Evolutionary conservation across 345 rosid genomes (phyloP), one percentile per base, ranked within the genome.

Genomic region (Camelina hispida): DNA sequence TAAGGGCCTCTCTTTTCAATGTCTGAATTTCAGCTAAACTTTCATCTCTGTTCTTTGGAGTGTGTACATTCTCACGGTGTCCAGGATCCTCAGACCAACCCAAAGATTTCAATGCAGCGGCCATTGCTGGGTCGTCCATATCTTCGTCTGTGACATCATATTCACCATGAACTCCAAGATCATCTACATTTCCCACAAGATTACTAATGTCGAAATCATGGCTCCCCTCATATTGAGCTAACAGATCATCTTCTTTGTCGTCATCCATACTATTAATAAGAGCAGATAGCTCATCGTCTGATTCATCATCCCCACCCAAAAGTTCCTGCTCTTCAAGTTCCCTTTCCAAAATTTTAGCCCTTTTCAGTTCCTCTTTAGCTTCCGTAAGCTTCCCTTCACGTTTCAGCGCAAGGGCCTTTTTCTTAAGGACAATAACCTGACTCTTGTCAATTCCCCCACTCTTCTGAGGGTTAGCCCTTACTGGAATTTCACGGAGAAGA

Each of bases 331-430:
- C 98, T 85, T 95, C 97, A 69, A 89, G 83, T 77, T 92, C 86
- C 85, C 85, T 89, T 80, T 95, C 99, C 59, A 95, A 77, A 78
- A 87, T 37, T 80, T 95, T 95, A 66, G 98, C 98, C 73, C 72
- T 87, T 84, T 88, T 95, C 17, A 92, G 78, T 81, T 95, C 98
- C 82, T 95, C 96, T 85, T 95, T 95, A 55, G 99, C 99, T 86
- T 95, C 98, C 13, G 84, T 85, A 80, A 95, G 93, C 68, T 89
- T 92, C 52, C 99, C 99, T 81, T 89, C 94, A 62, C 93, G 97
- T 83, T 95, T 95, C 74, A 92, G 77, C 38, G 69, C 58, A 56
- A 95, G 91, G 13, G 99, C 99, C 74, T 85, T 89, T 73, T 81
- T 88, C 79, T 95, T 92, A 81, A 81, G 86, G 66, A 86, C 91